These are phyloP conservation scores for Neoconidiobolus thromboides DNA, from an alignment of 371 early-diverging fungal genomes.

Conservation along the genomic window DNA sequence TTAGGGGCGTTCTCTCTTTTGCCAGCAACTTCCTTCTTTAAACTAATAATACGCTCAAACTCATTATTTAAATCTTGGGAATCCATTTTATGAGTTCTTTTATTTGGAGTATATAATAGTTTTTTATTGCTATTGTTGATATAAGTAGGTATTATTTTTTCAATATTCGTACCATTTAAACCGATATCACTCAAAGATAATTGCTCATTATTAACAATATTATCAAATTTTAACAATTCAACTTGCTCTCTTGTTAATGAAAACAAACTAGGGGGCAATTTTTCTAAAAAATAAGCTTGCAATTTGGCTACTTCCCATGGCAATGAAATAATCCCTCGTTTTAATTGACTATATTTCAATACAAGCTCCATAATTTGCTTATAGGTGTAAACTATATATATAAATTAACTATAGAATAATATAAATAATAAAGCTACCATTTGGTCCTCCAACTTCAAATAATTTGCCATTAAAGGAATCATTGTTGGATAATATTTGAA, in stretches of 20 bases:
- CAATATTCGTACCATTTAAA: constrained; percentile 24
- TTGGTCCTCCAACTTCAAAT: constrained; percentile 9
- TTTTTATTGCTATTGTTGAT: background rate
- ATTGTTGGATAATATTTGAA: background rate
- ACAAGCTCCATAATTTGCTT: constrained; percentile 11
- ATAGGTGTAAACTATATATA: constrained; percentile 12
- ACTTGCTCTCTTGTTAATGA: constrained; percentile 15
- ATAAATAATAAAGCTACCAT: background rate
- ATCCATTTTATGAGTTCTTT: constrained; percentile 7
- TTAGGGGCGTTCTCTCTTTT: background rate
- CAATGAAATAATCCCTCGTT: constrained; percentile 12
- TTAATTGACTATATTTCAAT: constrained; percentile 8
- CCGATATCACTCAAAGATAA: constrained; percentile 10
- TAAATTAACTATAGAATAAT: background rate
- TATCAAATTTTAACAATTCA: constrained; percentile 10
- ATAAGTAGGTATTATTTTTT: constrained; percentile 13
- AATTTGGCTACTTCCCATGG: constrained; percentile 12
- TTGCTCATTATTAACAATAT: constrained; percentile 7
- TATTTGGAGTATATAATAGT: constrained; percentile 5
- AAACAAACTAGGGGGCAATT: constrained; percentile 13
- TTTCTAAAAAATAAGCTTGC: constrained; percentile 13
- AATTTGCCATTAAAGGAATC: constrained; percentile 7
- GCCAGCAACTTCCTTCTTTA: background rate
- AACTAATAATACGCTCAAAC: background rate
- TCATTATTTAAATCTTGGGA: background rate